Evolutionary conservation across 495 filamentous ascomycete genomes (phyloP).

Genomic region (Aspergillus avenaceus): DNA sequence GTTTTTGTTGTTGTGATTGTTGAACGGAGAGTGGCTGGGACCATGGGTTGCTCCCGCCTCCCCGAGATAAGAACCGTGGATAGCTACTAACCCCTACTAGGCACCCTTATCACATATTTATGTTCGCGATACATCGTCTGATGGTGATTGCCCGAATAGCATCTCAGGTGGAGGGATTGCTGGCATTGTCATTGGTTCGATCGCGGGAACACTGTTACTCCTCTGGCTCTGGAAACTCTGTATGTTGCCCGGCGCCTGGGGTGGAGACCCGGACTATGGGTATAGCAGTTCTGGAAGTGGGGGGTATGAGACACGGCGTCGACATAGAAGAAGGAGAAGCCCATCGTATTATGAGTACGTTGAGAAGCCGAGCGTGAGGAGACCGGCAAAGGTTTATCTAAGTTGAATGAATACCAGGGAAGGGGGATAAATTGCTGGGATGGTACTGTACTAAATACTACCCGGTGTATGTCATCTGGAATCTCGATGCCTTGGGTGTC

Average conservation of each 20-base stretch:
- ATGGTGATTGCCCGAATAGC: constrained; percentile 29
- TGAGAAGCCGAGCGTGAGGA: constrained; percentile 33
- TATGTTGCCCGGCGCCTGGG: constrained; percentile 18
- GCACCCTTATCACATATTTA: constrained; percentile 5
- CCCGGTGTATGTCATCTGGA: no score
- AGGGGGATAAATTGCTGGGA: neutral
- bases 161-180: constrained; percentile 54
- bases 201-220: constrained; percentile 50
- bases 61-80: neutral
- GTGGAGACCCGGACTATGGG: constrained; percentile 21
- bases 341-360: constrained; percentile 28
- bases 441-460: no score
- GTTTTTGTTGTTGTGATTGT: no score
- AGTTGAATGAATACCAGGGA: constrained; percentile 1
- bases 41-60: neutral
- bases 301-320: constrained; percentile 9
- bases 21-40: no score
- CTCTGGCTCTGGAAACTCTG: constrained; percentile 46
- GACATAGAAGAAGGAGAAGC: constrained; percentile 18
- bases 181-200: constrained; percentile 57
- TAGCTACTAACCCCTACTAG: neutral
- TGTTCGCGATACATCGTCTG: constrained; percentile 17
- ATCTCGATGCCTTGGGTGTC: neutral
- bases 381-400: constrained; percentile 36
- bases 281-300: constrained; percentile 17